phyloP scores from a whole-genome alignment of 208 protist genomes.

The Spongospora subterranea region DNA sequence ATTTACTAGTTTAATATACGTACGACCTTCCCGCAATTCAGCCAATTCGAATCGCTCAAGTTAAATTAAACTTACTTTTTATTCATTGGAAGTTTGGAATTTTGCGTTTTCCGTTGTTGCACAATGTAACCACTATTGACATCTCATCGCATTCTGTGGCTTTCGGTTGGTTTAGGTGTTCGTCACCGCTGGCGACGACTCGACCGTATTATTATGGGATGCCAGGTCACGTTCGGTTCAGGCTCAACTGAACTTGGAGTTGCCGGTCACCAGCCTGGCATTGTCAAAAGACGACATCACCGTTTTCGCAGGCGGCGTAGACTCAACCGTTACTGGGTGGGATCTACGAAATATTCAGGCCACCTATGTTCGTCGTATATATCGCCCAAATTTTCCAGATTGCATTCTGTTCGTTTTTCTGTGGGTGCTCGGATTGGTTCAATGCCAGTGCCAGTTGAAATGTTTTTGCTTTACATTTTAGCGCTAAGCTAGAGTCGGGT shows the following conservation, averaged over 20 bases:
- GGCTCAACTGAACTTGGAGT: slow-evolving; percentile 63
- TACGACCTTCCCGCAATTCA: background rate
- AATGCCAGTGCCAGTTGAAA: too few species aligned
- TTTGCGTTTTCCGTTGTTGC: too few species aligned
- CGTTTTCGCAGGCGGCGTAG: slow-evolving; percentile 75
- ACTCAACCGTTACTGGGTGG: slow-evolving; percentile 73
- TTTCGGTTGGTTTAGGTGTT: slow-evolving; percentile 30
- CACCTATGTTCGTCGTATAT: background rate
- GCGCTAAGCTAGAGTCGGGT: too few species aligned
- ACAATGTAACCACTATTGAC: too few species aligned
- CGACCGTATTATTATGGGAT: slow-evolving; percentile 71
- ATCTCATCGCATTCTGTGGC: too few species aligned
- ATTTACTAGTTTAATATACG: background rate
- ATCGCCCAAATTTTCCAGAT: background rate
- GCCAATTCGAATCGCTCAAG: too few species aligned
- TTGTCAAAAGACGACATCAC: slow-evolving; percentile 68
- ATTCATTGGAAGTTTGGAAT: too few species aligned
- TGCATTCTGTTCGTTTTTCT: too few species aligned
- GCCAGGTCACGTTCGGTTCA: slow-evolving; percentile 51
- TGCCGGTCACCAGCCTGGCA: slow-evolving; percentile 70
- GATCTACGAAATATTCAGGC: slow-evolving; percentile 68
- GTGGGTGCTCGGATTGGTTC: too few species aligned
- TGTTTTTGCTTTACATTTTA: too few species aligned
- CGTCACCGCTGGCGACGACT: slow-evolving; percentile 70
- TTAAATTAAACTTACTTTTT: too few species aligned